Evolutionary conservation across 495 filamentous ascomycete genomes (phyloP).

Genomic region (Emericellopsis terricola): DNA sequence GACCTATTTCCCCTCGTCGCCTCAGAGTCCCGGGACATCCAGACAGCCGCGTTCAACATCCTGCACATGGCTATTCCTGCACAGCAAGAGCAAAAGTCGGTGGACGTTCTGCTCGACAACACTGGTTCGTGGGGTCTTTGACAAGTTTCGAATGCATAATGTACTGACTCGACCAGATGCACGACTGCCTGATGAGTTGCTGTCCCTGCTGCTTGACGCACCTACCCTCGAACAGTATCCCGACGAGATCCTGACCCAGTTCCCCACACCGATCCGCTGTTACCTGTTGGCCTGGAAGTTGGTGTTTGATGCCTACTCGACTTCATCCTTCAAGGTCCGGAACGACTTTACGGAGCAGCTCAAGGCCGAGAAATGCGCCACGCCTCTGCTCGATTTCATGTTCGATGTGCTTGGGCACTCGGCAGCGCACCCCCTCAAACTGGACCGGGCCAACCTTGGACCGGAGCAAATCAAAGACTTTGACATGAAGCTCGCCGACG

Average conservation of each 20-base stretch:
- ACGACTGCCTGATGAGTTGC: constrained; percentile 46
- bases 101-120: constrained; percentile 66
- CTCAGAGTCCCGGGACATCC: constrained; percentile 53
- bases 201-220: constrained; percentile 43
- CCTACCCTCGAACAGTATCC: constrained; percentile 25
- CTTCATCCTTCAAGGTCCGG: constrained; percentile 63
- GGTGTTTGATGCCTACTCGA: constrained; percentile 71
- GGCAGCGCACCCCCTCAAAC: constrained; percentile 42
- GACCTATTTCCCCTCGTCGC: constrained; percentile 57
- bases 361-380: constrained; percentile 51
- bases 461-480: constrained; percentile 53
- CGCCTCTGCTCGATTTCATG: constrained; percentile 53
- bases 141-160: neutral
- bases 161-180: constrained; percentile 23
- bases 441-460: constrained; percentile 23
- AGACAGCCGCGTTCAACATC: constrained; percentile 63
- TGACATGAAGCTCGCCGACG: constrained; percentile 31
- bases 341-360: constrained; percentile 59
- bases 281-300: constrained; percentile 89
- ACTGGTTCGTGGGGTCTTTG: constrained; percentile 16
- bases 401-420: constrained; percentile 69
- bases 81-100: constrained; percentile 62
- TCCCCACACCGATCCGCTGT: constrained; percentile 35
- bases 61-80: constrained; percentile 61
- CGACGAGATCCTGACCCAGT: constrained; percentile 29